Conservation (phyloP, 345 rosid species). For the Psidium friedrichsthalianum region DNA sequence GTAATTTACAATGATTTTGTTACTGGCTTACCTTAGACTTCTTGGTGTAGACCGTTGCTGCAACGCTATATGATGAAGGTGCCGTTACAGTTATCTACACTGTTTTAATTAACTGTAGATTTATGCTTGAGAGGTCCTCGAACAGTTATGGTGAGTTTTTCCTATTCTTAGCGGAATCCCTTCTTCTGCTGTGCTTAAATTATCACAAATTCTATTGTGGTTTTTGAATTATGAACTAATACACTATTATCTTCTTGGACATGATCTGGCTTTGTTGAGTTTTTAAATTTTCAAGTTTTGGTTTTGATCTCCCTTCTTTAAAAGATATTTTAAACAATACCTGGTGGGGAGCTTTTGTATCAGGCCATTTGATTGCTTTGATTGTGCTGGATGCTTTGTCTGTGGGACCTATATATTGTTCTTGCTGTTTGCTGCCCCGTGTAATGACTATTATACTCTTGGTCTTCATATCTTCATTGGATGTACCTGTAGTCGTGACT, state of each 20-base stretch:
- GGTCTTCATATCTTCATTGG: background rate
- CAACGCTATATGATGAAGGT: slow-evolving; percentile 84
- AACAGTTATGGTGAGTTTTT: slow-evolving; percentile 66
- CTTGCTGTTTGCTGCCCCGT: background rate
- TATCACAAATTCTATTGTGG: background rate
- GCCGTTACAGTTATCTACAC: slow-evolving; percentile 66
- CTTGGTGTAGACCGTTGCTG: slow-evolving; percentile 63
- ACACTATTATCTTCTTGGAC: background rate
- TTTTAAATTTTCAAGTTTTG: background rate
- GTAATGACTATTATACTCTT: background rate
- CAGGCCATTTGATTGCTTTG: background rate
- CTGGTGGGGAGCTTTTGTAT: background rate
- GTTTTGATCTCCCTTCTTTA: background rate
- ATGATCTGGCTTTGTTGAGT: background rate
- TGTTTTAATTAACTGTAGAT: slow-evolving; percentile 79
- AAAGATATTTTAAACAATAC: background rate
- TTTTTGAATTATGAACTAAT: background rate
- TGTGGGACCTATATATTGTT: background rate
- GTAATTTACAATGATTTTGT: background rate
- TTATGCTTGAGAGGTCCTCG: slow-evolving; percentile 91
- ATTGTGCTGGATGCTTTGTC: background rate
- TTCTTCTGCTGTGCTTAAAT: background rate
- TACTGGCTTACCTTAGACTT: slow-evolving; percentile 8
- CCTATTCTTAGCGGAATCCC: background rate
- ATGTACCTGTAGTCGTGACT: background rate